These are phyloP conservation scores for Cercophora scortea DNA, from an alignment of 495 filamentous ascomycete species.

Conservation along the genomic window DNA sequence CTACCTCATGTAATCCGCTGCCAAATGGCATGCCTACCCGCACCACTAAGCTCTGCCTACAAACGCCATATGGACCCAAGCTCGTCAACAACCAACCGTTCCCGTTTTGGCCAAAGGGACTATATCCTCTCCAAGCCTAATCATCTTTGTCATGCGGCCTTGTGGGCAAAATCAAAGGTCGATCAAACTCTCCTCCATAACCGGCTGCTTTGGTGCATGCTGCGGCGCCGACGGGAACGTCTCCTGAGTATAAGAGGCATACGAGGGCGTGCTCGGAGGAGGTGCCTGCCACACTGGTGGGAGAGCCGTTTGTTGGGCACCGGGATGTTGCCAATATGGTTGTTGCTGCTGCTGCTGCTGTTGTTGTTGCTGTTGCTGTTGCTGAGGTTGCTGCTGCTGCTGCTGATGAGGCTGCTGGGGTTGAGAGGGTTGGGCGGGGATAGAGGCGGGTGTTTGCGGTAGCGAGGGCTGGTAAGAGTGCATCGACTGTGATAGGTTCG, in stretches of 20 bases:
- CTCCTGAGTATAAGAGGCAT: slow-evolving; percentile 54
- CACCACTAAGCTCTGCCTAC: no score
- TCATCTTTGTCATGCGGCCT: no score
- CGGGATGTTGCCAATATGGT: slow-evolving; percentile 35
- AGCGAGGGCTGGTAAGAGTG: slow-evolving; percentile 32
- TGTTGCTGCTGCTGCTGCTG: slow-evolving; percentile 17
- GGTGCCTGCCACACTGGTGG: slow-evolving; percentile 38
- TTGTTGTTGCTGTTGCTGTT: slow-evolving; percentile 22
- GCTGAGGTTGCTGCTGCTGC: slow-evolving; percentile 15
- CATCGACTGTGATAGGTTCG: slow-evolving; percentile 32
- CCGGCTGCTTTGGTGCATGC: slow-evolving; percentile 53
- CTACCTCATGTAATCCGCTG: no score
- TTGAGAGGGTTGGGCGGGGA: slow-evolving; percentile 31
- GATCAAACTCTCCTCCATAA: slow-evolving; percentile 86
- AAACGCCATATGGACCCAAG: no score
- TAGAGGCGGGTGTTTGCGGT: slow-evolving; percentile 35
- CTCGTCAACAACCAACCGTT: no score
- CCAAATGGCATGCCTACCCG: no score
- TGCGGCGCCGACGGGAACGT: slow-evolving; percentile 57
- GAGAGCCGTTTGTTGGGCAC: slow-evolving; percentile 25
- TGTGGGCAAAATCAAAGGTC: slow-evolving; percentile 48
- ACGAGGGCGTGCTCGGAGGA: slow-evolving; percentile 23
- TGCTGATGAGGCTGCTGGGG: slow-evolving; percentile 22
- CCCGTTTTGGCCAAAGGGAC: no score
- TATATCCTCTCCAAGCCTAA: no score